Evolutionary conservation across 257 asterid species (phyloP).

Genomic region (Coffea canephora): DNA sequence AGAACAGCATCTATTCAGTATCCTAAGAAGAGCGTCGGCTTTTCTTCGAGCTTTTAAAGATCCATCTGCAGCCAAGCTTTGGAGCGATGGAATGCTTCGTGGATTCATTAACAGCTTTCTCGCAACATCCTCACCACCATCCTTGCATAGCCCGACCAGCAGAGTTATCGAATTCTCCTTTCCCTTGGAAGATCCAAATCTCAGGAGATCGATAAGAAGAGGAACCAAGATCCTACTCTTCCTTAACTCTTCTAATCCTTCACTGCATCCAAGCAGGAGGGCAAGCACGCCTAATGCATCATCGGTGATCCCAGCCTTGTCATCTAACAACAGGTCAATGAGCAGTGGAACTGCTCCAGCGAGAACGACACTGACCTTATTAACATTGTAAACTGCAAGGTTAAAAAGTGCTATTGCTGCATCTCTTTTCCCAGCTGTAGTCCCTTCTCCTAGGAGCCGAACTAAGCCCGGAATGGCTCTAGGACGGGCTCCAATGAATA

Average conservation of each 20-base stretch:
- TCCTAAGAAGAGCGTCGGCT: conserved; percentile 81
- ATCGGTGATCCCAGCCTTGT: conserved; percentile 79
- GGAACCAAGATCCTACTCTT: conserved; percentile 55
- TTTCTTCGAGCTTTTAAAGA: conserved; percentile 68
- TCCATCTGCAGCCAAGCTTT: conserved; percentile 57
- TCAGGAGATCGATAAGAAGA: conserved; percentile 74
- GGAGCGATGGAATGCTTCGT: conserved; percentile 71
- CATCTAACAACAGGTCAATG: conserved; percentile 63
- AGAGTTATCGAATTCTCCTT: conserved; percentile 76
- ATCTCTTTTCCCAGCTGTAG: conserved; percentile 67
- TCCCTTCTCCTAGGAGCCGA: conserved; percentile 65
- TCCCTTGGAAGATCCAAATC: conserved; percentile 78
- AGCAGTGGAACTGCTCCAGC: conserved; percentile 78
- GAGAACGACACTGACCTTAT: conserved; percentile 40
- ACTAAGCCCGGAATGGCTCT: conserved; percentile 69
- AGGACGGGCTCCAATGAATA: conserved; percentile 54
- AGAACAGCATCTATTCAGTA: conserved; percentile 75
- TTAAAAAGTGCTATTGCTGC: conserved; percentile 88
- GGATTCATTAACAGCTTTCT: conserved; percentile 68
- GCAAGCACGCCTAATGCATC: conserved; percentile 74
- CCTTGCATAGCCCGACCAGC: conserved; percentile 71
- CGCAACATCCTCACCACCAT: conserved; percentile 77
- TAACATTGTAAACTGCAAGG: conserved; percentile 56
- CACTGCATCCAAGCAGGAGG: conserved; percentile 55
- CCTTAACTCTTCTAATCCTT: conserved; percentile 68